Conservation (phyloP, 768 basidiomycete species). For the Lactarius evosmus region DNA sequence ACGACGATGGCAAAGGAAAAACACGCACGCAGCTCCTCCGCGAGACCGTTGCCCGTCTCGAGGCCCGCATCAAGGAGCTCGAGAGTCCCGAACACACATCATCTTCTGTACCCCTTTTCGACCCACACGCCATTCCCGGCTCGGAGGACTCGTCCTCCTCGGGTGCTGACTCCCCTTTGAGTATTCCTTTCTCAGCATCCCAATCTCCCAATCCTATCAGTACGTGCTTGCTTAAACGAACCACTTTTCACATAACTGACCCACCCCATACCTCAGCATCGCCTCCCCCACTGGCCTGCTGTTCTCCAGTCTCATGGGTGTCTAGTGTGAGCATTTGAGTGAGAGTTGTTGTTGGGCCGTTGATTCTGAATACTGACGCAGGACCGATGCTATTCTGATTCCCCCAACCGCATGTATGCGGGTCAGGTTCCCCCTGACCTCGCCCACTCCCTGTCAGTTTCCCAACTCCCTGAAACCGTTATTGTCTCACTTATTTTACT, state of each 20-base stretch:
- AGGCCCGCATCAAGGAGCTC: slow-evolving; percentile 67
- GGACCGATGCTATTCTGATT: slow-evolving; percentile 17
- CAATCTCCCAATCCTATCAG: slow-evolving; percentile 36
- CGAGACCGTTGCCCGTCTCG: slow-evolving; percentile 71
- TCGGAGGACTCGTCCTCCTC: slow-evolving; percentile 37
- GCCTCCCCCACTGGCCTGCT: slow-evolving; percentile 14
- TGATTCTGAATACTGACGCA: neutral
- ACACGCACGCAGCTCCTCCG: slow-evolving; percentile 76
- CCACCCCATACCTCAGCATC: slow-evolving; percentile 9
- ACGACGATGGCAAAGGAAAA: slow-evolving; percentile 83
- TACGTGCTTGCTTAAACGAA: slow-evolving; percentile 49
- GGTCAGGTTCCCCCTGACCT: slow-evolving; percentile 54
- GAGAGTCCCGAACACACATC: slow-evolving; percentile 72
- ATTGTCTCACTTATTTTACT: neutral
- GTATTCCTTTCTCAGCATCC: slow-evolving; percentile 34
- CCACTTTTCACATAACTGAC: slow-evolving; percentile 31
- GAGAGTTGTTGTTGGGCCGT: neutral
- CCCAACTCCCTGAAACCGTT: neutral
- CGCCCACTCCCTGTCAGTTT: slow-evolving; percentile 60
- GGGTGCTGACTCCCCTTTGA: slow-evolving; percentile 35
- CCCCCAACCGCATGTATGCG: slow-evolving; percentile 35
- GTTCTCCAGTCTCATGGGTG: slow-evolving; percentile 24
- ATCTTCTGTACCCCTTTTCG: slow-evolving; percentile 65
- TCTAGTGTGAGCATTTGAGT: slow-evolving; percentile 5
- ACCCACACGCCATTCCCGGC: slow-evolving; percentile 50